These are phyloP conservation scores for Phellopilus nigrolimitatus DNA, from an alignment of 1,284 basidiomycete genomes.

Conservation along the genomic window DNA sequence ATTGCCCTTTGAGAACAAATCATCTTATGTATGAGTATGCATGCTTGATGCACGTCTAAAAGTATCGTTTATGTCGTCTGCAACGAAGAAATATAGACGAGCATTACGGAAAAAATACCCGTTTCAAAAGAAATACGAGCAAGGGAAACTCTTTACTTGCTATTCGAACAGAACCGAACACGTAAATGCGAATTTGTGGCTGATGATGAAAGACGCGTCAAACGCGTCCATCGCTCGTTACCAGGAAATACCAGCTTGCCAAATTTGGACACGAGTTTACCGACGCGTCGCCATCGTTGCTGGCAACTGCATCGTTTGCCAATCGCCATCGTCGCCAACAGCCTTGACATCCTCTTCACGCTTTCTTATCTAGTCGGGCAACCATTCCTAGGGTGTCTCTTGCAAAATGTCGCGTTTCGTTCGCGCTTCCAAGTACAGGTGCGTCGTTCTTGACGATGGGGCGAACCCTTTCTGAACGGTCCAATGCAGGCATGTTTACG, in stretches of 20 bases:
- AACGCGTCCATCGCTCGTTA: no score
- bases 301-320: not conserved
- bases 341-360: not conserved
- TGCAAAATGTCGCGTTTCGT: constrained; percentile 51
- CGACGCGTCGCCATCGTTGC: not conserved
- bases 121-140: no score
- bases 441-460: constrained; percentile 14
- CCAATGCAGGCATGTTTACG: constrained; percentile 80
- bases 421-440: constrained; percentile 54
- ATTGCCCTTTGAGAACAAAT: no score
- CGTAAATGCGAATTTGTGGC: no score
- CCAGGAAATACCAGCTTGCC: not conserved
- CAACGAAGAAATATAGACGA: no score
- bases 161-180: no score
- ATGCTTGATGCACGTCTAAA: no score
- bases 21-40: no score
- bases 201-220: no score
- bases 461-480: not conserved
- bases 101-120: no score
- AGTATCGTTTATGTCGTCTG: no score
- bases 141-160: no score
- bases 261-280: not conserved
- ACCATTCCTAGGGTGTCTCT: not conserved
- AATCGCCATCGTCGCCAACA: not conserved
- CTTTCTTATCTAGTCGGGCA: not conserved